Evolutionary conservation across 23 red algal genomes (phyloP), one percentile per base, ranked within the genome.

Genomic region (Gracilaria vermiculophylla): DNA sequence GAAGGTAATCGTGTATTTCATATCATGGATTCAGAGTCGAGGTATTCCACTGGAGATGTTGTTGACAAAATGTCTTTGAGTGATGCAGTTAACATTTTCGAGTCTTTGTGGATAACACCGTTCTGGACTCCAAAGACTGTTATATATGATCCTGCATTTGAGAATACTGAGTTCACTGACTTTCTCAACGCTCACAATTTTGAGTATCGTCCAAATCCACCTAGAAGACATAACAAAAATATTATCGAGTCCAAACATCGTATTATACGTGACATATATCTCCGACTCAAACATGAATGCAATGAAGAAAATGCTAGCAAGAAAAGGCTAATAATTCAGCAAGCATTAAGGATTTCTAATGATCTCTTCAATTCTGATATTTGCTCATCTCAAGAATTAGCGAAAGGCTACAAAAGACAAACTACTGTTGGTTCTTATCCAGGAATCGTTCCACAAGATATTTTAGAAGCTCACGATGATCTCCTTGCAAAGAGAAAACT

Each of bases 141-240:
- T 15, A 69, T 78, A 7, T 43, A 24, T 79, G 85, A 77, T 40
- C 34, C n/a, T 14, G 85, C 64, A 23, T 89, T 89, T 40, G 47
- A 50, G 3, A 44, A 79, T 43, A 25, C 28, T 15, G 25, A 25
- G 32, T 89, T 89, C 42, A 60, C 41, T 11, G 31, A 56, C 14
- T 89, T 66, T 60, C 42, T 89, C 5, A 35, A 50, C 20, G 20
- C 14, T 5, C 31, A 8, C 21, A 71, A 57, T 49, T 49, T 89
- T 34, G 17, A 76, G 5, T 40, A 17, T 6, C 49, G 58, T 67
- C 67, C 52, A 24, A 79, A 78, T 28, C 85, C 85, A 20, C 69
- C 85, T 13, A 40, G 71, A 65, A 44, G 85, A 48, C 67, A 89
- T 71, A 89, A 79, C 47, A 89, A 77, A 55, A 89, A 89, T 78